A percentile compares a stretch with the other conserved stretches of the same genome.
These are phyloP conservation scores for Coccomyxa sp. DNA, from an alignment of 139 green algal species.

Conservation along the genomic window DNA sequence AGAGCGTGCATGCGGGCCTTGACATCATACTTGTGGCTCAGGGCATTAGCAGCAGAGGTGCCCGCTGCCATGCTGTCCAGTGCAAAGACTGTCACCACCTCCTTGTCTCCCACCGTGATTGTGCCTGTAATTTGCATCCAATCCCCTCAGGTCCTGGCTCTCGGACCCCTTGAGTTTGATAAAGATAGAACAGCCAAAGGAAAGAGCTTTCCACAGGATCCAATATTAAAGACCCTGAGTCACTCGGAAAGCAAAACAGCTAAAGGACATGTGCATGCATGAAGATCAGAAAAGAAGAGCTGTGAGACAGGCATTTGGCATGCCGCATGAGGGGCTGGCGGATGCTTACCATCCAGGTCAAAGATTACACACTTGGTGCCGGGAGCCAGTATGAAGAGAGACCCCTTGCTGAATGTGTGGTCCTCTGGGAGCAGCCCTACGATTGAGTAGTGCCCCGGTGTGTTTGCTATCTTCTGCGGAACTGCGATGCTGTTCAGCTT, in stretches of 20 bases:
- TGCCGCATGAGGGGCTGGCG: not conserved
- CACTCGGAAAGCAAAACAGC: too few species aligned
- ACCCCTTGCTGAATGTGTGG: constrained; percentile 34
- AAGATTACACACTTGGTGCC: constrained; percentile 38
- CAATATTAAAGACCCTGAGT: too few species aligned
- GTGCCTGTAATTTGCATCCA: constrained; percentile 9
- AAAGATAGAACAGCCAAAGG: too few species aligned
- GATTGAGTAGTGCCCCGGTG: constrained; percentile 26
- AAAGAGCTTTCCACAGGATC: too few species aligned
- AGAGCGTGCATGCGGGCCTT: constrained; percentile 10
- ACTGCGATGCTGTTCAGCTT: constrained; percentile 4
- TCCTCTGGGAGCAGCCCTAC: constrained; percentile 35
- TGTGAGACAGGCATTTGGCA: not conserved
- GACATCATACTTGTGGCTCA: constrained; percentile 30
- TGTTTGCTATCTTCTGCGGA: not conserved
- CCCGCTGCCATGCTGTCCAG: constrained; percentile 24
- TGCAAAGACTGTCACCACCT: constrained; percentile 33
- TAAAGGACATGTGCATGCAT: too few species aligned
- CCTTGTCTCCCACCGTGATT: constrained; percentile 21
- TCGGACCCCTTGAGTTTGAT: too few species aligned
- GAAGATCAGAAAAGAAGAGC: too few species aligned
- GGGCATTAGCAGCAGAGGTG: constrained; percentile 4
- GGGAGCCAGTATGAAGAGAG: constrained; percentile 31
- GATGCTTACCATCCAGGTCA: constrained; percentile 33
- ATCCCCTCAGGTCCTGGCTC: too few species aligned